Evolutionary conservation across 2,329 filamentous ascomycete species (phyloP).

Genomic region (Xylariaceae sp.): DNA sequence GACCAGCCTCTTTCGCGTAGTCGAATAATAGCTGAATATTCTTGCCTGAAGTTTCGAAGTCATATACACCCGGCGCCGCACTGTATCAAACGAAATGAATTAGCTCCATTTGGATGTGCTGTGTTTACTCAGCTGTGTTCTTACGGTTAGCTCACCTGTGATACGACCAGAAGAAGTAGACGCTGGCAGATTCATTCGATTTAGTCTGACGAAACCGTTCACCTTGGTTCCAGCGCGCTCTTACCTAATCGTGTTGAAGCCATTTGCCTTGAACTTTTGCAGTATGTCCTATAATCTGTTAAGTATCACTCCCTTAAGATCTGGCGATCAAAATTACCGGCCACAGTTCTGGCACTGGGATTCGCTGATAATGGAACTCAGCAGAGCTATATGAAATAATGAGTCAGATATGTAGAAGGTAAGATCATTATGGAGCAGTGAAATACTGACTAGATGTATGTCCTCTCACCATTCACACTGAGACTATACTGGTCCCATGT

Average conservation of each 20-base stretch:
- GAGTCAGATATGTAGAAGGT: neutral
- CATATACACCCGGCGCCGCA: neutral
- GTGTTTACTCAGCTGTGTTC: too few species aligned
- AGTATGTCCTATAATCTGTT: neutral
- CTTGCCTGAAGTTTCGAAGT: constrained; percentile 1
- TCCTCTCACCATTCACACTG: neutral
- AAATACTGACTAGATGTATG: neutral
- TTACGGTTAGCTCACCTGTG: neutral
- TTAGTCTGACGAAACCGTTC: neutral
- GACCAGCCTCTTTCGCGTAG: neutral
- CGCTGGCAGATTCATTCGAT: neutral
- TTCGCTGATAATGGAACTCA: neutral
- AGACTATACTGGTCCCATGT: constrained; percentile 1
- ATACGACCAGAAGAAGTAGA: constrained; percentile 3
- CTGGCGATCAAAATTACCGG: neutral
- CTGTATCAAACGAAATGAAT: too few species aligned
- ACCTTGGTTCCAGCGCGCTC: neutral
- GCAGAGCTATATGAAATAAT: neutral
- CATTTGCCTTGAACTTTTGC: constrained; percentile 2
- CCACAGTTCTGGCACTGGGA: constrained; percentile 1
- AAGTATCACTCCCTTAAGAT: too few species aligned
- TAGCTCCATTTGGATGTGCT: too few species aligned
- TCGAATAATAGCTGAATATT: neutral
- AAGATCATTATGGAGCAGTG: neutral
- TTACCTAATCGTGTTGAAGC: neutral